A percentile compares a stretch with the other conserved stretches of the same genome.
phyloP scores from a whole-genome alignment of 2,329 filamentous ascomycete genomes.

The Hypoxylon sp. region DNA sequence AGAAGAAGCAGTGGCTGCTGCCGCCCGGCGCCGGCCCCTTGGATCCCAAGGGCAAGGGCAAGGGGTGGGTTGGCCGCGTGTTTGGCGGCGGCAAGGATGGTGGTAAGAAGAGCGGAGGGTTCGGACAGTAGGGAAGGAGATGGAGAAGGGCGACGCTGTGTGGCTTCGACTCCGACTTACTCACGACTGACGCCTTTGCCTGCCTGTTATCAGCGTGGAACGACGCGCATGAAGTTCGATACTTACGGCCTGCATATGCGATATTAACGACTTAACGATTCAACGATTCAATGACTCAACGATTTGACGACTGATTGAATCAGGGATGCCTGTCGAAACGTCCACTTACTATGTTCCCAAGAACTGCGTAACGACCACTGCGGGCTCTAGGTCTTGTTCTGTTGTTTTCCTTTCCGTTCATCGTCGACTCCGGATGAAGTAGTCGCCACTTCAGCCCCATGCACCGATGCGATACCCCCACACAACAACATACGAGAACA shows the following conservation, averaged over 20 bases:
- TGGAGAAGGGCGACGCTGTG: too few species aligned
- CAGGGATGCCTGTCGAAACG: too few species aligned
- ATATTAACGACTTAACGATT: neutral
- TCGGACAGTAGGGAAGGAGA: neutral
- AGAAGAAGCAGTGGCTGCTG: conserved; percentile 58
- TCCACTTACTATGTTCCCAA: neutral
- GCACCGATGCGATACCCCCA: neutral
- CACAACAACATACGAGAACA: neutral
- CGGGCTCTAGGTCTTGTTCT: neutral
- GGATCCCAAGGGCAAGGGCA: conserved; percentile 29
- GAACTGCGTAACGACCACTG: neutral
- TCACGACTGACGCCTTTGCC: neutral
- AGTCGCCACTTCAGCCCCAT: neutral
- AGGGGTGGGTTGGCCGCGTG: conserved; percentile 51
- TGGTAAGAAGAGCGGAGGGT: conserved; percentile 7
- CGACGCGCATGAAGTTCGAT: neutral
- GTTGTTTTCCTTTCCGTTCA: neutral
- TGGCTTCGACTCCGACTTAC: neutral
- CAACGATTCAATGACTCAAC: neutral
- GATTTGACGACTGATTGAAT: too few species aligned
- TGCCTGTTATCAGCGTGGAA: neutral
- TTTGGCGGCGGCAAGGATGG: conserved; percentile 41
- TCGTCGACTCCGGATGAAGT: neutral
- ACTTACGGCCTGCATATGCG: neutral
- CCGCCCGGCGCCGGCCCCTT: conserved; percentile 56